Evolutionary conservation across 2,329 filamentous ascomycete genomes (phyloP), one percentile per base, ranked within the genome.

Genomic region (Chrysoporthe cubensis): DNA sequence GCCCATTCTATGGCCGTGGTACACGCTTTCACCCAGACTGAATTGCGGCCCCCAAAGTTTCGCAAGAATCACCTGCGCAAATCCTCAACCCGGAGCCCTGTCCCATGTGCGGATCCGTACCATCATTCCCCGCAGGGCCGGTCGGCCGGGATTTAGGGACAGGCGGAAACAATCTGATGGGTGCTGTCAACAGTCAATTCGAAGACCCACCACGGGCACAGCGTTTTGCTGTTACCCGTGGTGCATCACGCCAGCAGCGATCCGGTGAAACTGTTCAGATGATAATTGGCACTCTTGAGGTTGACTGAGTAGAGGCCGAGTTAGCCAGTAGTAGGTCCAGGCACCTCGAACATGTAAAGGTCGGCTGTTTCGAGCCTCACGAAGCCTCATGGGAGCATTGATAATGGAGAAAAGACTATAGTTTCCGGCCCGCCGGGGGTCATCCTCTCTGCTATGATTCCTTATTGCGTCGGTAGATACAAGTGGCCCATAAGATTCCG

Each of bases 21-120:
- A 32, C 9, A 54, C 4, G 26, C 16, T 2, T 32, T 32, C 16
- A 54, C 50, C 50, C 34, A 54, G 50, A 34, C 26, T 54, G 50
- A 34, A 32, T 54, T 54, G 32, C 26, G 14, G 50, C 50, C 50
- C 50, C 50, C 50, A 54, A 54, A 34, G 14, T 50, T 21, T 21
- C 21, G 21, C 46, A 16, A 48, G 6, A 32, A 26, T 16, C 11
- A 34, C 50, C 50, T 32, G 50, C 26, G 6, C 1, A 21, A 54
- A 34, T 26, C 26, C 13, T 54, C 50, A 54, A 54, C 3, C 21
- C 21, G 50, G 44, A 6, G 6, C 4, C 7, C n/a, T 21, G 18
- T 34, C 50, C 50, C 50, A 34, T 54, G 50, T 32, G 50, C 50
- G 21, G 50, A 32, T 54, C 50, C 50, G 50, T 54, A 54, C 50